Conservation (phyloP, 768 basidiomycete genomes). For the Dictyophora rubrovolvata region DNA sequence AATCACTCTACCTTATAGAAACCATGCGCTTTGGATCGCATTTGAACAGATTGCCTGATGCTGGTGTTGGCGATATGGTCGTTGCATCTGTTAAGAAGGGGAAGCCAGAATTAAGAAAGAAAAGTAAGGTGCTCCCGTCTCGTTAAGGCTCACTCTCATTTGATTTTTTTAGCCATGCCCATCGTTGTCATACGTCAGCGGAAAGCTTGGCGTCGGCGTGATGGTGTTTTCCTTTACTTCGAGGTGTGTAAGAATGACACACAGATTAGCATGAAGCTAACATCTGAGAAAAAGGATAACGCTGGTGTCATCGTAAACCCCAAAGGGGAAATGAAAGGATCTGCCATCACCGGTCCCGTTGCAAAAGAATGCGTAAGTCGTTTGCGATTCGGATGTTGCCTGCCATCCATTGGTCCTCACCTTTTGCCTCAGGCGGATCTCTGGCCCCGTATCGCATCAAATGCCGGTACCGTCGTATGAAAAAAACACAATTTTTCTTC, state of each 20-base stretch:
- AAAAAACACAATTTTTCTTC: not conserved
- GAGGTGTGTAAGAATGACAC: constrained; percentile 41
- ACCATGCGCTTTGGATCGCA: constrained; percentile 93
- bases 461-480: constrained; percentile 97
- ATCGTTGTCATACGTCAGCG: constrained; percentile 95
- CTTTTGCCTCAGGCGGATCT: constrained; percentile 64
- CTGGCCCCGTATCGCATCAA: constrained; percentile 99
- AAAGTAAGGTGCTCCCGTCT: constrained; percentile 59
- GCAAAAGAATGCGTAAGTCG: constrained; percentile 99
- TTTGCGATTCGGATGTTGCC: constrained; percentile 16
- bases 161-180: constrained; percentile 69
- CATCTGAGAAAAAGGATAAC: constrained; percentile 51
- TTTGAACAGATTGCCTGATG: constrained; percentile 95
- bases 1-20: constrained; percentile 90
- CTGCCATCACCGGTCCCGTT: constrained; percentile 90
- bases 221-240: constrained; percentile 98
- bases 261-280: not conserved
- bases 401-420: not conserved
- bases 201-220: constrained; percentile 95
- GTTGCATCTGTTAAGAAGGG: constrained; percentile 99
- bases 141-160: not conserved
- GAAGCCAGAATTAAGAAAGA: constrained; percentile 99
- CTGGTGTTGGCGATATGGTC: constrained; percentile 91
- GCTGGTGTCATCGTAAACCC: constrained; percentile 97
- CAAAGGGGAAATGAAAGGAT: constrained; percentile 99